phyloP scores from a whole-genome alignment of 1,284 basidiomycete genomes.

The Waitea zeae region DNA sequence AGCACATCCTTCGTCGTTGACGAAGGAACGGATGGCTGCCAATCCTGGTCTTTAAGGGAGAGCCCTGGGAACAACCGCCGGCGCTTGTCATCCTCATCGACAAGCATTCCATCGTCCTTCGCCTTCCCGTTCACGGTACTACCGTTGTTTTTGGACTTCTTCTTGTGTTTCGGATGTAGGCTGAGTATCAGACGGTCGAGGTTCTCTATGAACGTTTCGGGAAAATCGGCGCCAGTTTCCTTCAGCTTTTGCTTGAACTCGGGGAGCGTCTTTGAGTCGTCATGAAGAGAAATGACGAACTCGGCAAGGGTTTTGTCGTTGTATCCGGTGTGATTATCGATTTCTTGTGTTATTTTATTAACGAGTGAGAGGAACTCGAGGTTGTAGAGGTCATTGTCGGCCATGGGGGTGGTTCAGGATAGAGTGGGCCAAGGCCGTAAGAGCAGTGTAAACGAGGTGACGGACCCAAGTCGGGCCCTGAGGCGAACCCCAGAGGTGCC shows the following conservation, averaged over 20 bases:
- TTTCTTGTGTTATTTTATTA: conserved; percentile 78
- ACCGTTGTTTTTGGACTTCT: conserved; percentile 25
- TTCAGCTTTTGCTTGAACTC: conserved; percentile 76
- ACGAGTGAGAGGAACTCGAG: conserved; percentile 85
- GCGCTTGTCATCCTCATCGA: conserved; percentile 53
- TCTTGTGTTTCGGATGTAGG: conserved; percentile 95
- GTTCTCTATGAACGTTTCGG: conserved; percentile 80
- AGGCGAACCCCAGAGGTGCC: too few relatives aligned
- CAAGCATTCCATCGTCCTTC: conserved; percentile 17
- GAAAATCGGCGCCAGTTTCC: conserved; percentile 74
- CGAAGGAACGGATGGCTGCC: conserved; percentile 25
- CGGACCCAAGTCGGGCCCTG: too few relatives aligned
- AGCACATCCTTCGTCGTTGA: conserved; percentile 54
- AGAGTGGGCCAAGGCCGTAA: too few relatives aligned
- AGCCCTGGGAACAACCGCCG: conserved; percentile 85
- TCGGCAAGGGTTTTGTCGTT: conserved; percentile 90
- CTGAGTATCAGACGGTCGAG: conserved; percentile 89
- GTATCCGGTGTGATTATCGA: conserved; percentile 70
- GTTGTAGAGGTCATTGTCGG: conserved; percentile 68
- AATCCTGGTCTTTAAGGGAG: conserved; percentile 67
- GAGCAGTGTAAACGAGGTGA: too few relatives aligned
- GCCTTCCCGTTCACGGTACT: conserved; percentile 20
- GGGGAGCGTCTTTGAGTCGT: conserved; percentile 56
- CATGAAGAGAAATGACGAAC: conserved; percentile 88
- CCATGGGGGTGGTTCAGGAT: conserved; percentile 25